Base-by-base conservation (phyloP, 495 filamentous ascomycete genomes). In the Viridothelium virens region DNA sequence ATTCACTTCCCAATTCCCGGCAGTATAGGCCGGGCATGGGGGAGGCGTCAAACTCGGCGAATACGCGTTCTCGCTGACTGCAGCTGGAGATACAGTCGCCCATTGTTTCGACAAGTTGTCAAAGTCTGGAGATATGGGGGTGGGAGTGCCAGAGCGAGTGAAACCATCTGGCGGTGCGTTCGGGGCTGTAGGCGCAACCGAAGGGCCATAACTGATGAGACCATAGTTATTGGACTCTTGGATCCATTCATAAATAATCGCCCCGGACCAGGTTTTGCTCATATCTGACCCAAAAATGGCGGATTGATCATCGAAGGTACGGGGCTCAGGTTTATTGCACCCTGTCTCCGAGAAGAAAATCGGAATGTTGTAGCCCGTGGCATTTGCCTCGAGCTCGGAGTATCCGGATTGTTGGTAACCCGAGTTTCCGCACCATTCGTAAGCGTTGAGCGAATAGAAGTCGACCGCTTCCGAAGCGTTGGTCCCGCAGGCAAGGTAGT, bases 201-300 rank as follows among this genome's bases (percentile, higher is more conserved):
- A 66, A 1, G 69, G 44, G 10, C 89, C 91, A 73, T 96, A 96
- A 50, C 82, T 87, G 73, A 96, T 85, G 44, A 96, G 79, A 63
- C 91, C 91, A 73, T 95, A 96, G 71, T 91, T 77, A 74, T 95
- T 96, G 56, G 83, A 79, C 75, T 95, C 91, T 72, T 92, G 77
- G 65, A 96, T 89, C 91, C 91, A 96, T 75, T 96, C 91, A 76
- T 96, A 96, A 68, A 93, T 79, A 65, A 95, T 91, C 39, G 88
- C 79, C 65, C 91, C 91, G 37, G 88, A 91, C 90, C 91, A 96
- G 64, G 86, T 83, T 64, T 78, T 74, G 6, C 77, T 75, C 91
- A 96, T 95, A 2, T 89, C 74, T 1, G 74, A 63, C 59, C 89
- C 88, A 69, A 95, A 86, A 66, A 96, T 91, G 59, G 89, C 84